These are phyloP conservation scores for Arabidopsis hybrid DNA, from an alignment of 441 rosid species.

Conservation along the genomic window DNA sequence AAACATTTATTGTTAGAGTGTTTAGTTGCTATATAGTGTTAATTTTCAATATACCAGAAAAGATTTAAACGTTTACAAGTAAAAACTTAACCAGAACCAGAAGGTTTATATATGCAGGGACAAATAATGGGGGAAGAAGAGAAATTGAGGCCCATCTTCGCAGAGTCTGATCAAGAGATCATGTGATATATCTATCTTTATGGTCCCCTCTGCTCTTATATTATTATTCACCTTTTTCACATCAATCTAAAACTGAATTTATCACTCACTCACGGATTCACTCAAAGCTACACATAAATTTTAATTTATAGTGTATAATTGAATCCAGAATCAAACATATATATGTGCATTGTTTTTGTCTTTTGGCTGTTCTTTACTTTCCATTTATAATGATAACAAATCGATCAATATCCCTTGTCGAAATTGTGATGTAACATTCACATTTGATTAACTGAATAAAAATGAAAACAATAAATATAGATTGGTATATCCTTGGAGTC, in stretches of 20 bases:
- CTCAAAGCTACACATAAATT: background rate
- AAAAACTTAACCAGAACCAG: conserved; percentile 24
- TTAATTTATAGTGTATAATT: background rate
- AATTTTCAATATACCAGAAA: no score
- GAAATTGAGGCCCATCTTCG: conserved; percentile 42
- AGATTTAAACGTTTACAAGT: conserved; percentile 12
- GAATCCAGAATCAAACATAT: background rate
- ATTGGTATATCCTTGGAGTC: conserved; percentile 2
- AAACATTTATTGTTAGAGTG: background rate
- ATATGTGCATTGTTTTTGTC: conserved; percentile 15
- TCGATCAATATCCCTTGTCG: conserved; percentile 6
- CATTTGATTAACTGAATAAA: conserved; percentile 17
- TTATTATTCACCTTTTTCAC: conserved; percentile 26
- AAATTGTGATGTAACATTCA: conserved; percentile 11
- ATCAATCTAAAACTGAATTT: background rate
- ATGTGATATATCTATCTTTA: conserved; percentile 35
- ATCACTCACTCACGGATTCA: conserved; percentile 20
- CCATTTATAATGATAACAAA: conserved; percentile 5
- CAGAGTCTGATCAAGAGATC: conserved; percentile 37
- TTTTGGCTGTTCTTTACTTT: conserved; percentile 40
- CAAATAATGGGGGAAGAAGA: conserved; percentile 38
- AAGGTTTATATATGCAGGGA: conserved; percentile 23
- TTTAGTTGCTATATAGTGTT: background rate
- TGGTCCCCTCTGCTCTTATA: conserved; percentile 44
- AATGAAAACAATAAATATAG: background rate